These are phyloP conservation scores for Mucor irregularis DNA, from an alignment of 371 early-diverging fungal genomes.

Conservation along the genomic window DNA sequence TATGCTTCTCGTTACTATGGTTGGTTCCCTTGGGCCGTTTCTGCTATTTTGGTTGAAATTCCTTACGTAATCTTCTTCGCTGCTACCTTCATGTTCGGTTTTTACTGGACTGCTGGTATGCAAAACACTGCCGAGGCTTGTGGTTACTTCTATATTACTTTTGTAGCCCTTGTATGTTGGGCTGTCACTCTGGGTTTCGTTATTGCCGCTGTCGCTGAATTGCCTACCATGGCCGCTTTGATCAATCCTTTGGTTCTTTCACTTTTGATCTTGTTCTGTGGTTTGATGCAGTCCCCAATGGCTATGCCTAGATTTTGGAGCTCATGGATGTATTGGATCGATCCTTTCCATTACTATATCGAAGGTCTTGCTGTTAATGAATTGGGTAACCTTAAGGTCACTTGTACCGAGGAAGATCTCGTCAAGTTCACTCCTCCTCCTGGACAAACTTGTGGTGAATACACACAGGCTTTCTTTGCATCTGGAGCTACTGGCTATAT, in stretches of 20 bases:
- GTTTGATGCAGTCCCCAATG: slow-evolving; percentile 57
- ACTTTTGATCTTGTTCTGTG: slow-evolving; percentile 61
- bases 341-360: slow-evolving; percentile 67
- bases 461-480: slow-evolving; percentile 49
- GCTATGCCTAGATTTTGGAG: slow-evolving; percentile 70
- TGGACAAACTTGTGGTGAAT: slow-evolving; percentile 59
- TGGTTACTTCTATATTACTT: slow-evolving; percentile 58
- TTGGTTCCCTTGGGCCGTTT: slow-evolving; percentile 56
- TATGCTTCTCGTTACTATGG: slow-evolving; percentile 64
- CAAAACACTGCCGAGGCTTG: slow-evolving; percentile 38
- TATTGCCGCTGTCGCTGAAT: slow-evolving; percentile 64
- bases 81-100: slow-evolving; percentile 50
- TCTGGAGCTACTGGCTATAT: slow-evolving; percentile 55
- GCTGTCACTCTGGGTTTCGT: slow-evolving; percentile 65
- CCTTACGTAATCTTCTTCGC: slow-evolving; percentile 51
- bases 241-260: slow-evolving; percentile 63
- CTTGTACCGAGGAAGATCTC: slow-evolving; percentile 50
- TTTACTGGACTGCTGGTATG: slow-evolving; percentile 69
- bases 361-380: slow-evolving; percentile 70
- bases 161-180: slow-evolving; percentile 54
- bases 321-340: slow-evolving; percentile 70
- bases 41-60: slow-evolving; percentile 50
- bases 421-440: slow-evolving; percentile 53
- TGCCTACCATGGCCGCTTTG: slow-evolving; percentile 57
- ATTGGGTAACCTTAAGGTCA: slow-evolving; percentile 43